Evolutionary conservation across 768 basidiomycete species (phyloP).

Genomic region (Flagelloscypha sp.): DNA sequence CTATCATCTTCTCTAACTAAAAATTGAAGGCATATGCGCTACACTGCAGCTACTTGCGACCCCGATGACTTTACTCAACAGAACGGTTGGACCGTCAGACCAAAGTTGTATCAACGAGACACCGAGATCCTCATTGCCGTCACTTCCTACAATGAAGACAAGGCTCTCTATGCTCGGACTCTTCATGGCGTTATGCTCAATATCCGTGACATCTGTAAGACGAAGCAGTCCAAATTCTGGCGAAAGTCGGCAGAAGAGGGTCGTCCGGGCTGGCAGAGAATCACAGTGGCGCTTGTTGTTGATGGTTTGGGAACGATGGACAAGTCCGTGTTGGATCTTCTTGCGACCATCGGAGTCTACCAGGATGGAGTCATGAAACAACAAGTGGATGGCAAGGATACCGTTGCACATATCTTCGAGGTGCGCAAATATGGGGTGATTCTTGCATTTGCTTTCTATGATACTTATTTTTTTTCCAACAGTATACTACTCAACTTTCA

Average conservation of each 20-base stretch:
- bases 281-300: slow-evolving; percentile 53
- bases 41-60: slow-evolving; percentile 59
- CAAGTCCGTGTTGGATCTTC: slow-evolving; percentile 56
- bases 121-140: slow-evolving; percentile 69
- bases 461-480: slow-evolving; percentile 5
- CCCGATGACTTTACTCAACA: slow-evolving; percentile 55
- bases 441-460: neutral
- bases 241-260: slow-evolving; percentile 48
- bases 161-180: slow-evolving; percentile 52
- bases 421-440: slow-evolving; percentile 20
- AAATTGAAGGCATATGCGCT: slow-evolving; percentile 57
- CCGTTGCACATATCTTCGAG: slow-evolving; percentile 68
- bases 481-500: slow-evolving; percentile 71
- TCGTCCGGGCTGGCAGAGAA: slow-evolving; percentile 56
- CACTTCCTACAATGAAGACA: slow-evolving; percentile 63
- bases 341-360: slow-evolving; percentile 61
- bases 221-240: slow-evolving; percentile 66
- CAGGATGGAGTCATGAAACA: slow-evolving; percentile 69
- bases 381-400: slow-evolving; percentile 53
- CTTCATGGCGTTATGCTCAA: slow-evolving; percentile 73
- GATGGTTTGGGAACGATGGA: slow-evolving; percentile 70
- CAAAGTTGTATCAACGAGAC: slow-evolving; percentile 50
- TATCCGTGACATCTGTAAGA: slow-evolving; percentile 70
- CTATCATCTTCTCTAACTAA: too few species aligned
- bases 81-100: slow-evolving; percentile 53